phyloP scores from a whole-genome alignment of 805 yeast species.

The Teunomyces stri region DNA sequence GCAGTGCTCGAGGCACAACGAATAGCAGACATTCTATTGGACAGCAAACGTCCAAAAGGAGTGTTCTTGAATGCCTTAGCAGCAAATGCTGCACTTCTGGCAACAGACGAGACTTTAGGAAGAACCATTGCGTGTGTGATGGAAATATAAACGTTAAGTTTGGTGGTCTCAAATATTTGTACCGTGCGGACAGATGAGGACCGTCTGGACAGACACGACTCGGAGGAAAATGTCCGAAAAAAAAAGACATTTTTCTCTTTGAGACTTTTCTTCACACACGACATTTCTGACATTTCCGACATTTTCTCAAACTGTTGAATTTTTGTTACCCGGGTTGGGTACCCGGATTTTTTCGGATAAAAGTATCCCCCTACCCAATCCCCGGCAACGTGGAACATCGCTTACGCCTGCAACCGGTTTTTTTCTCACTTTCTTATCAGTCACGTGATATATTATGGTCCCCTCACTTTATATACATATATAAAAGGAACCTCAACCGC shows the following conservation, averaged over 20 bases:
- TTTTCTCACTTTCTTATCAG: no score
- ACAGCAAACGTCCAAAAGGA: constrained; percentile 31
- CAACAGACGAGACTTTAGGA: constrained; percentile 33
- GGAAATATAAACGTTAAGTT: neutral
- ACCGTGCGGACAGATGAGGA: constrained; percentile 28
- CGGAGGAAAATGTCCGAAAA: constrained; percentile 18
- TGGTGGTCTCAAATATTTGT: constrained; percentile 3
- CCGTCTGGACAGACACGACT: constrained; percentile 19
- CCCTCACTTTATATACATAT: neutral
- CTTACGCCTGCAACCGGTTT: no score
- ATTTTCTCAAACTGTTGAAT: no score
- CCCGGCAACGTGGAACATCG: no score
- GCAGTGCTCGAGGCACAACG: constrained; percentile 45
- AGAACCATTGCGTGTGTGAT: constrained; percentile 15
- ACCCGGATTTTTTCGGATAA: no score
- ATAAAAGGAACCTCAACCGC: no score
- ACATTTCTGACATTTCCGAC: no score
- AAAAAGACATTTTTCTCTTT: neutral
- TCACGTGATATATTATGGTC: no score
- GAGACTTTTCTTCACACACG: neutral
- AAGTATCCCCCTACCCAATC: no score
- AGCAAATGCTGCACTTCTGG: constrained; percentile 44
- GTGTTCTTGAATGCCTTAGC: constrained; percentile 31
- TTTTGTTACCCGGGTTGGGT: no score
- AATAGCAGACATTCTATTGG: constrained; percentile 32